Percentiles rank a stretch among this genome's conserved stretches.
Conservation (phyloP, 108 stramenopile species). For the Asterionellopsis glacialis region DNA sequence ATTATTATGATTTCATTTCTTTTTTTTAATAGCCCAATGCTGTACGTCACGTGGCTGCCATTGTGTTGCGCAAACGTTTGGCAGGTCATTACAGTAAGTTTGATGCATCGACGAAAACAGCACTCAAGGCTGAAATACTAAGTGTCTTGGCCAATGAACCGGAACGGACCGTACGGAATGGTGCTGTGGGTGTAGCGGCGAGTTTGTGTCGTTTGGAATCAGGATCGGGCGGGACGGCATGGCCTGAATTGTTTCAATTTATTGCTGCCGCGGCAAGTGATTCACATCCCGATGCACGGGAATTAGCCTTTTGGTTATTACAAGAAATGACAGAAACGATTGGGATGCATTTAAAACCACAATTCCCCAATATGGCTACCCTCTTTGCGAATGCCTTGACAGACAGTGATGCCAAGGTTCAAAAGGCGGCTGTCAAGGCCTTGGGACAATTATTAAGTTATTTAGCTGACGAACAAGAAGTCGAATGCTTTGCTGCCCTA, state of each 20-base stretch:
- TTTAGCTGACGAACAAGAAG: slow-evolving; percentile 67
- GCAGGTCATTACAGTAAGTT: slow-evolving; percentile 71
- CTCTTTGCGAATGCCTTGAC: slow-evolving; percentile 74
- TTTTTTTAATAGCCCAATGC: slow-evolving; percentile 32
- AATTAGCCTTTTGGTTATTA: slow-evolving; percentile 90
- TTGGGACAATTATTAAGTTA: slow-evolving; percentile 72
- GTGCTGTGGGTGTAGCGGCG: slow-evolving; percentile 74
- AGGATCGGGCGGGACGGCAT: slow-evolving; percentile 37
- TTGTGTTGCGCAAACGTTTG: slow-evolving; percentile 89
- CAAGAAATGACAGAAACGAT: slow-evolving; percentile 93
- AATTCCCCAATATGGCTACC: slow-evolving; percentile 66
- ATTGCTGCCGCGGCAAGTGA: slow-evolving; percentile 57
- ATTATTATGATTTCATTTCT: not conserved
- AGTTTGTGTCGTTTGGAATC: slow-evolving; percentile 68
- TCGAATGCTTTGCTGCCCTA: slow-evolving; percentile 67
- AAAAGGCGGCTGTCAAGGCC: slow-evolving; percentile 80
- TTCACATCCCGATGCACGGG: slow-evolving; percentile 70
- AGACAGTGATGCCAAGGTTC: slow-evolving; percentile 55
- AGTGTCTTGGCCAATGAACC: slow-evolving; percentile 68
- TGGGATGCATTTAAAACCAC: slow-evolving; percentile 69
- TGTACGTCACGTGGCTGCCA: slow-evolving; percentile 88
- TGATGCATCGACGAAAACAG: slow-evolving; percentile 47
- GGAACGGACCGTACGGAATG: slow-evolving; percentile 77
- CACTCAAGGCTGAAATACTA: slow-evolving; percentile 67
- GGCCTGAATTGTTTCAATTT: slow-evolving; percentile 83